Conservation (phyloP, 2,329 filamentous ascomycete genomes). For the Orbilia ellipsospora region DNA sequence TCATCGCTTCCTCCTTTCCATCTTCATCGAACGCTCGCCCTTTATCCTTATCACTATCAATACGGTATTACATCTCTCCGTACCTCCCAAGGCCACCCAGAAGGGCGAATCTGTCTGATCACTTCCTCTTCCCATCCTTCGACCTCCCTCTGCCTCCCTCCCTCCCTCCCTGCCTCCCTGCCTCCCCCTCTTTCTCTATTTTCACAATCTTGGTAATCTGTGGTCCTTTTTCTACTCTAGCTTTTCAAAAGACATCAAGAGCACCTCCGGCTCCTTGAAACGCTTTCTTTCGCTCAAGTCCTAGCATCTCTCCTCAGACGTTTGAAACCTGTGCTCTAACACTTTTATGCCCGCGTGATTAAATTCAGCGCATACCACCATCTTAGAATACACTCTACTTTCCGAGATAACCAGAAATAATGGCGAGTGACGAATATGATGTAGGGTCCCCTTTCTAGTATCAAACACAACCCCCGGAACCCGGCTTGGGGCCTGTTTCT, state of each 20-base stretch:
- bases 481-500: background rate
- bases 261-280: too few relatives aligned
- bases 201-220: too few relatives aligned
- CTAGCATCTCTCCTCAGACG: background rate
- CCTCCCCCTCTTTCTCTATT: too few relatives aligned
- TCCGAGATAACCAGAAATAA: conserved; percentile 65
- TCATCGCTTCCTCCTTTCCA: background rate
- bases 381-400: background rate
- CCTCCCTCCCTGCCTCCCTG: too few relatives aligned
- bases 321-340: background rate
- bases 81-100: too few relatives aligned
- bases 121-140: too few relatives aligned
- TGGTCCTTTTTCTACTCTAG: too few relatives aligned
- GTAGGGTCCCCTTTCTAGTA: conserved; percentile 70
- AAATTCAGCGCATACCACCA: conserved; percentile 13
- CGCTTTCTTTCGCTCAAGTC: background rate
- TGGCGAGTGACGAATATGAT: conserved; percentile 99
- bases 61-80: background rate
- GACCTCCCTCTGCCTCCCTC: too few relatives aligned
- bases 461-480: conserved; percentile 1
- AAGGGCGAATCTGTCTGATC: too few relatives aligned
- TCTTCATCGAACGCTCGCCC: too few relatives aligned
- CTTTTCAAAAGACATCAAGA: too few relatives aligned
- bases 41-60: too few relatives aligned
- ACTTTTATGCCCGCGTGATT: conserved; percentile 6